Percentiles rank a stretch among this genome's conserved stretches.
Evolutionary conservation across 1,284 basidiomycete genomes (phyloP).

Genomic region (Tilletia caries): DNA sequence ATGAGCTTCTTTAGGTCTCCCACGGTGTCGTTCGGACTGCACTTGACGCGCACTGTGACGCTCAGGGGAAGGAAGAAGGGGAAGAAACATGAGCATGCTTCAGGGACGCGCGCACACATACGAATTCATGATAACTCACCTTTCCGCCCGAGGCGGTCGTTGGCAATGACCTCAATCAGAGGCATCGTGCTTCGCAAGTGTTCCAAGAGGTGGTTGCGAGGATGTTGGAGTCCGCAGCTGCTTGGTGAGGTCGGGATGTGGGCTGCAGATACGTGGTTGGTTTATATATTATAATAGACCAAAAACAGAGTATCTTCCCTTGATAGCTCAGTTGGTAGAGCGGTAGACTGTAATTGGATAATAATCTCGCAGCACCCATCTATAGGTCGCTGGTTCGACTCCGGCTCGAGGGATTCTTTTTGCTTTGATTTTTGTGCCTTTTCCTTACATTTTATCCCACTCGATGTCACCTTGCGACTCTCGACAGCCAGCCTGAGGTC

Average conservation of each 20-base stretch:
- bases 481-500: too few species aligned
- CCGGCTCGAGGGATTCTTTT: constrained; percentile 14
- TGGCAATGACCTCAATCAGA: constrained; percentile 80
- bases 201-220: not conserved
- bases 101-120: not conserved
- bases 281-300: too few species aligned
- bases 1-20: constrained; percentile 96
- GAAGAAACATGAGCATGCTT: not conserved
- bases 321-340: constrained; percentile 15
- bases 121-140: constrained; percentile 59
- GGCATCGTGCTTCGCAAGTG: constrained; percentile 30
- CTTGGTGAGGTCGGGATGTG: too few species aligned
- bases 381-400: constrained; percentile 12
- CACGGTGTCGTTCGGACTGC: constrained; percentile 80
- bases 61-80: not conserved
- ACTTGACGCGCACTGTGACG: constrained; percentile 48
- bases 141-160: constrained; percentile 93
- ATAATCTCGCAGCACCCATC: not conserved
- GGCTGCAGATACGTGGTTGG: too few species aligned
- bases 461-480: too few species aligned
- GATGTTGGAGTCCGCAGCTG: too few species aligned
- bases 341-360: constrained; percentile 12
- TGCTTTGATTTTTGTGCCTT: not conserved
- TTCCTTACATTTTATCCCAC: too few species aligned
- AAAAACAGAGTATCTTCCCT: too few species aligned